Evolutionary conservation across 2,329 filamentous ascomycete genomes (phyloP).

Genomic region (Aspergillus hiratsukae): DNA sequence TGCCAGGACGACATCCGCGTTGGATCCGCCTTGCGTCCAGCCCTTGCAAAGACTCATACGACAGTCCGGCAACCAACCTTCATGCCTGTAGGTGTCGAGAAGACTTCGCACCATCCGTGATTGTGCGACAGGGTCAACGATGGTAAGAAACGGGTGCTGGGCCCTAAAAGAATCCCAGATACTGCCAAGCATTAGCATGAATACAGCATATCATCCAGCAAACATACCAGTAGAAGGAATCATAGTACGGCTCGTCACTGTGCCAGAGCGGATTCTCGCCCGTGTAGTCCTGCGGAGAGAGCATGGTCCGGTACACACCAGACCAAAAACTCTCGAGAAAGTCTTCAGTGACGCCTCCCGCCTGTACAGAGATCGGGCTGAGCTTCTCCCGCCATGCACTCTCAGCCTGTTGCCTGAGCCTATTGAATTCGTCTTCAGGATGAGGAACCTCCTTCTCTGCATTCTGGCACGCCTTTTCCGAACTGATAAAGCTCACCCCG

Average conservation of each 20-base stretch:
- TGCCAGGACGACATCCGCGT: constrained; percentile 65
- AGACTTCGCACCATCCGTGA: constrained; percentile 64
- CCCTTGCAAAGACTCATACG: constrained; percentile 66
- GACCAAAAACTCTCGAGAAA: constrained; percentile 59
- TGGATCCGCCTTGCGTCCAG: constrained; percentile 69
- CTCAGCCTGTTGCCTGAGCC: background rate
- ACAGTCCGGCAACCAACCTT: constrained; percentile 69
- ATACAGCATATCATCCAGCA: background rate
- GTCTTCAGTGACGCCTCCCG: background rate
- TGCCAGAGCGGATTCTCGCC: constrained; percentile 66
- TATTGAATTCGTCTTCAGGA: constrained; percentile 43
- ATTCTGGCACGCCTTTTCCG: constrained; percentile 47
- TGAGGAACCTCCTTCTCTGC: constrained; percentile 60
- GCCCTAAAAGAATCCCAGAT: constrained; percentile 68
- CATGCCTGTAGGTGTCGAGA: constrained; percentile 65
- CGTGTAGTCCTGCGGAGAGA: constrained; percentile 68
- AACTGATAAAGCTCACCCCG: constrained; percentile 54
- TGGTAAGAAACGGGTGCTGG: constrained; percentile 63
- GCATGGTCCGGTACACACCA: constrained; percentile 65
- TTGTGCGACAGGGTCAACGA: constrained; percentile 60
- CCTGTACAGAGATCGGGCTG: background rate
- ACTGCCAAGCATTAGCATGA: constrained; percentile 18
- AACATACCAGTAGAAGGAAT: constrained; percentile 64
- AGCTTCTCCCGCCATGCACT: background rate
- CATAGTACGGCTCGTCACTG: constrained; percentile 64